Evolutionary conservation across 139 green algal genomes (phyloP).

Genomic region (Micractinium conductrix): DNA sequence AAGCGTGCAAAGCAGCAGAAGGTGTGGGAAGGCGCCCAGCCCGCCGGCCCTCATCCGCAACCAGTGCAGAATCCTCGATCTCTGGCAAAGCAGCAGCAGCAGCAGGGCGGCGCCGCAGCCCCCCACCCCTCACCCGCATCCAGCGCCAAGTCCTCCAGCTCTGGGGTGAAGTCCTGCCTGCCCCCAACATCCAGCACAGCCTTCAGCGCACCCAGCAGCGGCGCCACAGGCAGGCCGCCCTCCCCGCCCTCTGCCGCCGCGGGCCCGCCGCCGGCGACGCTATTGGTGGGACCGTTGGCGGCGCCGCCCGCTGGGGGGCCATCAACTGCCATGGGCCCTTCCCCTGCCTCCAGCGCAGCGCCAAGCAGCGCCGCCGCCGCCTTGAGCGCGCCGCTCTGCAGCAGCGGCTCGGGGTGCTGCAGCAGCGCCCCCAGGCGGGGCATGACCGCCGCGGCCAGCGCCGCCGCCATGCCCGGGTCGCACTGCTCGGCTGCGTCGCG

Average conservation of each 20-base stretch:
- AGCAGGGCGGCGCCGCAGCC: no score
- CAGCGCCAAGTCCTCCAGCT: conserved; percentile 22
- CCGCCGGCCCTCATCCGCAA: no score
- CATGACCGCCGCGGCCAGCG: neutral
- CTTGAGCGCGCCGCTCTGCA: conserved; percentile 16
- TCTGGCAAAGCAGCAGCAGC: no score
- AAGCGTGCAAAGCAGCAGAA: no score
- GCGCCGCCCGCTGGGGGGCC: neutral
- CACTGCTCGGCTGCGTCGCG: conserved; percentile 19
- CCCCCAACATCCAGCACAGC: conserved; percentile 30
- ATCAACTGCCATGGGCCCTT: conserved; percentile 7
- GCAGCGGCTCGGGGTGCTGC: conserved; percentile 20
- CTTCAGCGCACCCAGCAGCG: conserved; percentile 32
- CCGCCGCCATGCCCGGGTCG: conserved; percentile 4
- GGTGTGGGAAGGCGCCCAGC: no score
- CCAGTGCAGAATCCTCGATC: no score
- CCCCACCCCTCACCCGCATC: conserved; percentile 14
- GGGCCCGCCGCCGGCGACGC: neutral
- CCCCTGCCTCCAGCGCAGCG: neutral
- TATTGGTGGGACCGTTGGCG: no score
- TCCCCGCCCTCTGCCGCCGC: neutral
- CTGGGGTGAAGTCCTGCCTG: neutral
- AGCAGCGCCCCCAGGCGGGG: conserved; percentile 12
- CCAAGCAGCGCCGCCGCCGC: conserved; percentile 11
- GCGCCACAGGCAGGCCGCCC: no score